phyloP scores from a whole-genome alignment of 345 rosid genomes.

The Euphorbia tirucalli region DNA sequence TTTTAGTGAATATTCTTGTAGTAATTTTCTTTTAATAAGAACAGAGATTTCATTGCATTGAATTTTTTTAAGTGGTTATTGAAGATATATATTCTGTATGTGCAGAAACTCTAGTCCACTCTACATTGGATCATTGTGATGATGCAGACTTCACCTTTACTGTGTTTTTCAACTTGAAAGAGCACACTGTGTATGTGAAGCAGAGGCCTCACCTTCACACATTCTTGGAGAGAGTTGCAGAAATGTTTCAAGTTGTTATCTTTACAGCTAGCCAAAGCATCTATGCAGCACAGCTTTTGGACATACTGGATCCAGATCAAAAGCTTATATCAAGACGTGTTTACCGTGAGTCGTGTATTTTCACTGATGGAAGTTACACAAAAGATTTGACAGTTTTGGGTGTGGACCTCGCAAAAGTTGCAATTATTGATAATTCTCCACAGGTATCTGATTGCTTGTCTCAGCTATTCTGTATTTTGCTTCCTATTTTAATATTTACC shows the following conservation, averaged over 20 bases:
- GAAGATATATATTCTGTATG: conserved; percentile 11
- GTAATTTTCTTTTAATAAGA: neutral
- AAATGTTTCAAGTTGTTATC: conserved; percentile 76
- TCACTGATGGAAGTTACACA: conserved; percentile 81
- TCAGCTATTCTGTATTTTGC: conserved; percentile 9
- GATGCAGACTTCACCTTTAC: conserved; percentile 80
- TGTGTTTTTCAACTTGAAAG: conserved; percentile 87
- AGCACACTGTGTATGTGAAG: conserved; percentile 78
- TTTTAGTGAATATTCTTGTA: neutral
- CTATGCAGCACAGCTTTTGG: conserved; percentile 79
- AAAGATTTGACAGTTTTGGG: conserved; percentile 92
- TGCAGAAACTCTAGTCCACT: conserved; percentile 95
- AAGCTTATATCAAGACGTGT: conserved; percentile 68
- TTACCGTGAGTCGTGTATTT: conserved; percentile 89
- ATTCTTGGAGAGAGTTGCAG: conserved; percentile 86
- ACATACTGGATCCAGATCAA: conserved; percentile 72
- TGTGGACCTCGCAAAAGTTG: conserved; percentile 92
- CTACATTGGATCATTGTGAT: conserved; percentile 68
- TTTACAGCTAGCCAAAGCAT: conserved; percentile 97
- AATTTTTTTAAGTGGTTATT: neutral
- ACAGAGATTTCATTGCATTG: neutral
- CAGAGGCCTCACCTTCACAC: conserved; percentile 76
- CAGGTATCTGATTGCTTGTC: conserved; percentile 54
- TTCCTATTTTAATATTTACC: too few relatives aligned
- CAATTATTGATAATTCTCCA: conserved; percentile 91